Conservation (phyloP, 2,329 filamentous ascomycete genomes). For the Phyllosticta capitalensis region DNA sequence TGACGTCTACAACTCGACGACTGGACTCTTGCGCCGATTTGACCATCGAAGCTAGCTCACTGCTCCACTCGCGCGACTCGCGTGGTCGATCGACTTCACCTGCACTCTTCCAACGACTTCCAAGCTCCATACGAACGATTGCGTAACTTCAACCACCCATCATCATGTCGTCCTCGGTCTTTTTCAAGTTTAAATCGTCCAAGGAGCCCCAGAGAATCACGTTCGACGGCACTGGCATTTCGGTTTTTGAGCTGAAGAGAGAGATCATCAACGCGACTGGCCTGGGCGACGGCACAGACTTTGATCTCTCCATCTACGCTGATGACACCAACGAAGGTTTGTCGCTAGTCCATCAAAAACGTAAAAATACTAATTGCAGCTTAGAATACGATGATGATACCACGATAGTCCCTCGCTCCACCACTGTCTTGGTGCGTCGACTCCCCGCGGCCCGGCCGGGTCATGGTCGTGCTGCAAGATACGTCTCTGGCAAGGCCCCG, state of each 20-base stretch:
- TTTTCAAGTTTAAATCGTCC: slow-evolving; percentile 99
- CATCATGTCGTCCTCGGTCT: slow-evolving; percentile 86
- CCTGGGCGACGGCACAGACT: slow-evolving; percentile 90
- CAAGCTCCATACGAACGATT: not conserved
- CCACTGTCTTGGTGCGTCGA: slow-evolving; percentile 81
- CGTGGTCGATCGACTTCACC: not conserved
- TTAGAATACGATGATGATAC: slow-evolving; percentile 95
- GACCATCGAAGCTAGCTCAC: not conserved
- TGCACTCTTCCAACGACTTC: not conserved
- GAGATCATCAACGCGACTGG: slow-evolving; percentile 95
- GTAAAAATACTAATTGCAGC: not conserved
- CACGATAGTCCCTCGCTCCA: slow-evolving; percentile 90
- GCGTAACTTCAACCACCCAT: not conserved
- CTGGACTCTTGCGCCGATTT: slow-evolving; percentile 4
- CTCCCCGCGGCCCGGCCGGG: slow-evolving; percentile 76
- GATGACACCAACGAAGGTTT: slow-evolving; percentile 86
- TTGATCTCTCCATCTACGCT: slow-evolving; percentile 88
- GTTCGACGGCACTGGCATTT: slow-evolving; percentile 96
- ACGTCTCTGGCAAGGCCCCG: slow-evolving; percentile 94
- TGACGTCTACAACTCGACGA: slow-evolving; percentile 2
- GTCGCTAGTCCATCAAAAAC: slow-evolving; percentile 20
- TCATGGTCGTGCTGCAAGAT: slow-evolving; percentile 82
- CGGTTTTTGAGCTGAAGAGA: slow-evolving; percentile 96
- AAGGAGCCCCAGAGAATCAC: slow-evolving; percentile 90
- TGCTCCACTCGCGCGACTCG: slow-evolving; percentile 2